phyloP scores from a whole-genome alignment of 768 basidiomycete species.

The Amanita exitialis region DNA sequence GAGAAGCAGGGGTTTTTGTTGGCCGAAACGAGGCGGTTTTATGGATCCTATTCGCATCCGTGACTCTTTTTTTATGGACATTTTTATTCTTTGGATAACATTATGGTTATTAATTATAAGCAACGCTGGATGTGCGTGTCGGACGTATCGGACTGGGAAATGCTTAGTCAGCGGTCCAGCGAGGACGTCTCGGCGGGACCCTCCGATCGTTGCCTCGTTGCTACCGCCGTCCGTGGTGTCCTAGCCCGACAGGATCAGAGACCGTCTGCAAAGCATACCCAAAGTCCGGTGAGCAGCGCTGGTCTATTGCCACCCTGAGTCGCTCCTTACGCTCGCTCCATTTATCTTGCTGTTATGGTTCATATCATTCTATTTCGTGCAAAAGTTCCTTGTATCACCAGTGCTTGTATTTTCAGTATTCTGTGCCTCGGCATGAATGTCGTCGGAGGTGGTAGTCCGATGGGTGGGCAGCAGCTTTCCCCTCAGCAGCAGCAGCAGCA shows the following conservation, averaged over 20 bases:
- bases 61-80: neutral
- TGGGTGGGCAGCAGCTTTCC: neutral
- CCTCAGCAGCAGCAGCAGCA: slow-evolving; percentile 2
- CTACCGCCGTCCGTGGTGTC: slow-evolving; percentile 5
- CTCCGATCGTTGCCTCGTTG: neutral
- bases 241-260: slow-evolving; percentile 2
- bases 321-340: neutral
- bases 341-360: neutral
- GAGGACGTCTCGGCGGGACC: slow-evolving; percentile 6
- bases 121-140: neutral
- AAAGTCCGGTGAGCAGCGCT: slow-evolving; percentile 5
- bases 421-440: neutral
- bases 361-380: neutral
- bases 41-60: slow-evolving; percentile 12
- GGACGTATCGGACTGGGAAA: neutral
- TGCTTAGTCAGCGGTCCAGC: slow-evolving; percentile 7
- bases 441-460: neutral
- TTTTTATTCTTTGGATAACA: too few species aligned
- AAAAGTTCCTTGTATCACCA: neutral
- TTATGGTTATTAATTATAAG: neutral
- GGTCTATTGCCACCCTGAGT: slow-evolving; percentile 1
- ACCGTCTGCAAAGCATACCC: slow-evolving; percentile 1
- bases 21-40: slow-evolving; percentile 29
- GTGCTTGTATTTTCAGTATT: neutral
- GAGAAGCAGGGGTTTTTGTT: slow-evolving; percentile 33